A percentile compares a stretch with the other conserved stretches of the same genome.
phyloP scores from a whole-genome alignment of 73 alveolate species.

The Diophrys sp. region DNA sequence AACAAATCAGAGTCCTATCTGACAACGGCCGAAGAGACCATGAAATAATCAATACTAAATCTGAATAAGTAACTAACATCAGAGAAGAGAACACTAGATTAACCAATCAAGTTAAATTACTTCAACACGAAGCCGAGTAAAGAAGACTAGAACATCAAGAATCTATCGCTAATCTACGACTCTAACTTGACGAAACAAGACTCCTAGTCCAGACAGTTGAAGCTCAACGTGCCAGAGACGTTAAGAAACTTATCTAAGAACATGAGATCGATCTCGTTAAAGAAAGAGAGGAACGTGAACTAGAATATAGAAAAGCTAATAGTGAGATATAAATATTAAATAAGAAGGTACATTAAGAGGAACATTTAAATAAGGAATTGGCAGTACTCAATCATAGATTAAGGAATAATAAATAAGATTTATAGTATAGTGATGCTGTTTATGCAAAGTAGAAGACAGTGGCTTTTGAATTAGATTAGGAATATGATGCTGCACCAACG shows the following conservation, averaged over 20 bases:
- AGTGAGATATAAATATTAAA: slow-evolving; percentile 27
- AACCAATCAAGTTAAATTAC: slow-evolving; percentile 11
- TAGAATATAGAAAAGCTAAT: slow-evolving; percentile 22
- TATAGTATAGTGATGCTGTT: neutral
- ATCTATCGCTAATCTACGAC: slow-evolving; percentile 30
- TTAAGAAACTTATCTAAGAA: slow-evolving; percentile 24
- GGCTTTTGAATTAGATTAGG: slow-evolving; percentile 12
- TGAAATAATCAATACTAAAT: slow-evolving; percentile 19
- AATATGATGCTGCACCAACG: too few species aligned
- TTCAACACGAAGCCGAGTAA: neutral
- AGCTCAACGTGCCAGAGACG: slow-evolving; percentile 18
- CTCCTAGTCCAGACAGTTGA: slow-evolving; percentile 21
- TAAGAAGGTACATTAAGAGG: slow-evolving; percentile 41
- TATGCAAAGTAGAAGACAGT: neutral
- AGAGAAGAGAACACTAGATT: slow-evolving; percentile 7
- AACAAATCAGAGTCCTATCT: slow-evolving; percentile 30
- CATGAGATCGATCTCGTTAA: slow-evolving; percentile 27
- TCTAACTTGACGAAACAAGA: slow-evolving; percentile 49
- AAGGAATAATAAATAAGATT: slow-evolving; percentile 14
- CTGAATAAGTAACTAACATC: neutral
- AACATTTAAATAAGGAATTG: slow-evolving; percentile 52
- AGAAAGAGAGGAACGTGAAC: slow-evolving; percentile 21
- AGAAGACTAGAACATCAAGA: slow-evolving; percentile 28
- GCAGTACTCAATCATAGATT: slow-evolving; percentile 43
- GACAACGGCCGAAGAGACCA: slow-evolving; percentile 48